Base-by-base conservation (phyloP, 768 basidiomycete species). In the Auricularia sp. region DNA sequence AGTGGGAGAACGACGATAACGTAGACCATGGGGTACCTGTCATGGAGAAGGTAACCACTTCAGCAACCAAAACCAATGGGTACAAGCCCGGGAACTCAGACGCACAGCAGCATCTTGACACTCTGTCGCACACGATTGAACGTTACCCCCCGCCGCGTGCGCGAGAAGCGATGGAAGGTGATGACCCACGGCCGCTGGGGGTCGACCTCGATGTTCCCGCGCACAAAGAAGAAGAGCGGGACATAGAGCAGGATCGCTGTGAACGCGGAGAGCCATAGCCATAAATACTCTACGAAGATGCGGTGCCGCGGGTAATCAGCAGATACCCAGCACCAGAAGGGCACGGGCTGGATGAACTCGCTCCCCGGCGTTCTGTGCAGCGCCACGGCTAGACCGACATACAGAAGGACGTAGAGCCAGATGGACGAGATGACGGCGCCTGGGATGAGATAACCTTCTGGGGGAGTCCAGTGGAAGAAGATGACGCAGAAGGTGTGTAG, bases 241-340 rank as follows among this genome's bases (percentile, higher is more conserved):
- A 75, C 67, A 64, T 79, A 80, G 1, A 73, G 64, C 3, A 75
- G 18, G 23, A 72, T 62, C 5, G 78, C 78, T 53, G 75, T 64
- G 36, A 69, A 67, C 6, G 80, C 70, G 4, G 79, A 73, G 42
- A 77, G 54, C 80, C 80, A 80, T 47, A 80, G 71, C 80, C 80
- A 81, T 18, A 78, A 34, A 62, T 81, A 81, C 68, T 80, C 79
- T 1, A 77, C 79, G 58, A 65, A 74, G 16, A 80, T 71, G n/a
- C 75, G 72, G 65, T 75, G 72, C 2, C 66, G 65, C 1, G 69
- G 34, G 67, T 71, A 76, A 7, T 10, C 7, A 4, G 70, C 54
- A 42, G 74, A 71, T 62, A 81, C 76, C 79, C 79, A 80, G 67
- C 80, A 81, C 79, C 21, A 43, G 43, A 39, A 61, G 33, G 39